Conservation (phyloP, 2,329 filamentous ascomycete genomes). For the Claviceps quebecensis region DNA sequence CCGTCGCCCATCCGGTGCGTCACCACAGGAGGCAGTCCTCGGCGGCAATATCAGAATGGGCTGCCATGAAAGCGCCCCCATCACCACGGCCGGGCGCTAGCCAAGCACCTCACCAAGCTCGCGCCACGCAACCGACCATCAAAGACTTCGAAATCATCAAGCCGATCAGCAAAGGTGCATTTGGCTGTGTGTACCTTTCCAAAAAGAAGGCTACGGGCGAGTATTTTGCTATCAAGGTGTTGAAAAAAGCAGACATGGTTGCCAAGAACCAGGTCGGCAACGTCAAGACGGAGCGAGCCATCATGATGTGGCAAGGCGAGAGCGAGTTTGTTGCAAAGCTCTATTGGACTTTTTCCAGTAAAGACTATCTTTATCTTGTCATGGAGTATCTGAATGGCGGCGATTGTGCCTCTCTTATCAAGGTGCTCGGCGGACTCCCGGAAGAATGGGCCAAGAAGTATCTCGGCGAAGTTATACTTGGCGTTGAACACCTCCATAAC, state of each 20-base stretch:
- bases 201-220: slow-evolving; percentile 98
- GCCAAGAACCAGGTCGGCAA: slow-evolving; percentile 99
- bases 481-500: slow-evolving; percentile 88
- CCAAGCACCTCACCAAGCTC: slow-evolving; percentile 66
- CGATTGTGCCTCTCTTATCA: slow-evolving; percentile 92
- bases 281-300: slow-evolving; percentile 93
- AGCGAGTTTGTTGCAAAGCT: slow-evolving; percentile 98
- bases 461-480: slow-evolving; percentile 88
- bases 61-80: slow-evolving; percentile 52
- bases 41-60: slow-evolving; percentile 57
- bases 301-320: slow-evolving; percentile 99
- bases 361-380: slow-evolving; percentile 94
- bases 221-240: slow-evolving; percentile 95
- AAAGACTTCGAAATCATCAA: slow-evolving; percentile 99
- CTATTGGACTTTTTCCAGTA: slow-evolving; percentile 99
- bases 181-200: slow-evolving; percentile 92
- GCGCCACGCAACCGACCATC: slow-evolving; percentile 86
- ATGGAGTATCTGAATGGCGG: slow-evolving; percentile 99
- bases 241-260: slow-evolving; percentile 99
- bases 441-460: slow-evolving; percentile 99
- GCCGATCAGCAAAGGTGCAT: slow-evolving; percentile 96
- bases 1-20: slow-evolving; percentile 42
- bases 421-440: slow-evolving; percentile 76
- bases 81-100: slow-evolving; percentile 72
- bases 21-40: slow-evolving; percentile 88